Conservation (phyloP, 768 basidiomycete genomes). For the Lenzites betulinus region DNA sequence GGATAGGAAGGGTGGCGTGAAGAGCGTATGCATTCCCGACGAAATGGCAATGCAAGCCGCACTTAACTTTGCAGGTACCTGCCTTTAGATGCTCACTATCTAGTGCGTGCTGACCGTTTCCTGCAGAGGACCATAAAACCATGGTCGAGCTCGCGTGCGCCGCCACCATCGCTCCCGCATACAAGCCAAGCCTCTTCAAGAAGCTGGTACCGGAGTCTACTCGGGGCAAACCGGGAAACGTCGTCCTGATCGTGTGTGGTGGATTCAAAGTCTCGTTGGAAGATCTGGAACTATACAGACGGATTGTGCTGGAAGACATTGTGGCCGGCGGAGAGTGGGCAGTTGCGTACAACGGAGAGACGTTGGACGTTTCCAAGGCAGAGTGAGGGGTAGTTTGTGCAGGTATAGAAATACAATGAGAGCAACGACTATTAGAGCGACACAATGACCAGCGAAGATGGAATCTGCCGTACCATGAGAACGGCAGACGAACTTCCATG, state of each 20-base stretch:
- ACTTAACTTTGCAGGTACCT: conserved; percentile 55
- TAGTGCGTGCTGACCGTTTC: not conserved
- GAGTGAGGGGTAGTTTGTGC: conserved; percentile 10
- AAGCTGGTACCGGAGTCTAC: conserved; percentile 43
- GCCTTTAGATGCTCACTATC: not conserved
- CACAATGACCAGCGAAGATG: not conserved
- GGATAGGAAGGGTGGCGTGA: conserved; percentile 55
- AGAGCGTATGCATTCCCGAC: conserved; percentile 64
- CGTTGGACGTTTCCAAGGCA: not conserved
- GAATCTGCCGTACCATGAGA: not conserved
- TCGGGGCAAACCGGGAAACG: conserved; percentile 34
- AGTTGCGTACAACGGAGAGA: conserved; percentile 21
- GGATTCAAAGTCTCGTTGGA: conserved; percentile 67
- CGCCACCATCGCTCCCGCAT: conserved; percentile 67
- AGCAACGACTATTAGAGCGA: conserved; percentile 10
- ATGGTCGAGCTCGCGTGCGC: conserved; percentile 77
- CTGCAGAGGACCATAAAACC: conserved; percentile 71
- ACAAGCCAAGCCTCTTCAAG: conserved; percentile 57
- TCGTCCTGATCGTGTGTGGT: conserved; percentile 72
- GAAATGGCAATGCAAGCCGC: conserved; percentile 67
- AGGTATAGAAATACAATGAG: conserved; percentile 13
- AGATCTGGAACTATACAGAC: conserved; percentile 52
- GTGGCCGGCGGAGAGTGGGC: conserved; percentile 32
- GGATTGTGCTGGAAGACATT: conserved; percentile 39
- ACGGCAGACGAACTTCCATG: not conserved